Base-by-base conservation (phyloP, 176 grass and related monocot genomes). In the Secale cereale region DNA sequence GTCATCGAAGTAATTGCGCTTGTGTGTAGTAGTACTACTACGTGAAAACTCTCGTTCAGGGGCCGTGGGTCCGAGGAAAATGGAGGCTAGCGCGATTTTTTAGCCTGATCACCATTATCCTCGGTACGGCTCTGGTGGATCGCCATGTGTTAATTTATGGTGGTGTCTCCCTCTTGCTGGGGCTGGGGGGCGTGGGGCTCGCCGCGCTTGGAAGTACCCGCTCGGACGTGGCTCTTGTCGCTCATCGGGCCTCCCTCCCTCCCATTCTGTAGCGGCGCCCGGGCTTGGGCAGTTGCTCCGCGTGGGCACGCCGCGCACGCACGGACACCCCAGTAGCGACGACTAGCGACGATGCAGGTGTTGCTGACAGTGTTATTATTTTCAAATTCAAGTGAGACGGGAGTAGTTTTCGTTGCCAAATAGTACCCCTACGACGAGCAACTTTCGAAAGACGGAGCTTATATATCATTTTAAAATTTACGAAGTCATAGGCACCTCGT, bases 111-210 rank as follows among this genome's bases (percentile, higher is more conserved):
- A 50, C 7, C 20, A 26, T 70, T 54, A 65, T 23, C 13, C 6
- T 3, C 22, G 30, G 78, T 72, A 91, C 79, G 73, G 64, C 33
- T 48, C 73, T 29, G 78, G 36, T 69, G 35, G 8, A 59, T 86
- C 19, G 16, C 28, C 86, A 79, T 88, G 86, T 88, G 90, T 86
- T 79, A 22, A 79, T 85, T 86, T 11, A 81, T 40, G 61, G 85
- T 32, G 88, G 82, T 70, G 88, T 85, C 85, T 35, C 37, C 74
- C 77, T 83, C 75, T 68, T 30, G 50, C 90, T 61, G 25, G 36
- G 70, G 48, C 48, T 22, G 64, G 33, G 36, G 17, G 4, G 79
- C 8, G 65, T 82, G 74, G 86, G 56, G 79, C 19, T 77, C 78
- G 40, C 66, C 56, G 73, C 71, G 37, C 36, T 82, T 88, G 86